Conservation (phyloP, 139 green algal genomes). For the Micractinium conductrix region DNA sequence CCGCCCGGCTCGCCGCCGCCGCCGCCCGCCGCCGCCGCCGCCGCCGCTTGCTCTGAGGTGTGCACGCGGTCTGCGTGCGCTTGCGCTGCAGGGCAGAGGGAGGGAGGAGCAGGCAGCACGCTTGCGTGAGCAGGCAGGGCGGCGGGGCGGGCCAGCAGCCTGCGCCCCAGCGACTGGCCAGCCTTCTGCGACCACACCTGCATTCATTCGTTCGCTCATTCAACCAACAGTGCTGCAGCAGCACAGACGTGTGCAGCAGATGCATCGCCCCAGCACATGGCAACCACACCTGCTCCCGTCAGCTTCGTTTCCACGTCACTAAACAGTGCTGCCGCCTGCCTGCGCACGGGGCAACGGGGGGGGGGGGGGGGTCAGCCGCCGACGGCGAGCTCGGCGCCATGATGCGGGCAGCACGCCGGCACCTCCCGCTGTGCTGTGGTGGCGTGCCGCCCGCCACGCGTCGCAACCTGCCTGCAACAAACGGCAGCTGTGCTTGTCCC, state of each 20-base stretch:
- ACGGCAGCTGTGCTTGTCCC: not conserved
- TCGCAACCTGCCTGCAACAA: no score
- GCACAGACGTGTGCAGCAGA: not conserved
- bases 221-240: not conserved
- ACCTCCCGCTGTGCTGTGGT: no score
- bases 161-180: no score
- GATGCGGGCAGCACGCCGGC: no score
- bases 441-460: no score
- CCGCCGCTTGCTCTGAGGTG: not conserved
- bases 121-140: not conserved
- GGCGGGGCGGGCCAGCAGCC: no score
- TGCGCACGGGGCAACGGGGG: not conserved
- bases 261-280: not conserved
- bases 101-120: not conserved
- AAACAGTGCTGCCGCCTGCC: not conserved
- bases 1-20: not conserved
- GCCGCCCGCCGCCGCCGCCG: not conserved
- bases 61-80: conserved; percentile 5
- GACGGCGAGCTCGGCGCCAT: no score
- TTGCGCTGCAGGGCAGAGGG: not conserved
- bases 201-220: no score
- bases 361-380: no score
- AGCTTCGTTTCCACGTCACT: conserved; percentile 26
- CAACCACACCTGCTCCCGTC: not conserved
- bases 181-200: no score